A percentile compares a stretch with the other conserved stretches of the same genome.
These are phyloP conservation scores for Lentinula guzmanii DNA, from an alignment of 768 basidiomycete genomes.

Conservation along the genomic window DNA sequence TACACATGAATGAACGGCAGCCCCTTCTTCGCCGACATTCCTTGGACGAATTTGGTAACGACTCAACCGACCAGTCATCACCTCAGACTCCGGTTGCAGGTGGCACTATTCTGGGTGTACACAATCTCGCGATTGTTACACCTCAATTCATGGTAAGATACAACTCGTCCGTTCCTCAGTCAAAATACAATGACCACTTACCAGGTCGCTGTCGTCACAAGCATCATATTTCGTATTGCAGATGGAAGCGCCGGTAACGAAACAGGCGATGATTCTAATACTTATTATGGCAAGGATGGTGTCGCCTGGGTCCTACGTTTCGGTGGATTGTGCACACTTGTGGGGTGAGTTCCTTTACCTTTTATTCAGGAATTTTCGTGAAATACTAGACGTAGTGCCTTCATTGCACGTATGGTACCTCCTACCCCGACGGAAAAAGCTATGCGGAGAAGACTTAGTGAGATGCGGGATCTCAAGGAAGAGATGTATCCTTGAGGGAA, in stretches of 20 bases:
- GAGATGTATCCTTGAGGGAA: conserved; percentile 15
- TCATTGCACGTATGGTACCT: conserved; percentile 75
- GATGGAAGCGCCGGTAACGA: conserved; percentile 49
- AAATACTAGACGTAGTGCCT: conserved; percentile 51
- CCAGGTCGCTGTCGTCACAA: conserved; percentile 82
- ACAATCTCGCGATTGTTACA: conserved; percentile 92
- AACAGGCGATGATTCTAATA: conserved; percentile 36
- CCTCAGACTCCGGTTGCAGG: conserved; percentile 56
- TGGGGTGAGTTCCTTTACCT: conserved; percentile 19
- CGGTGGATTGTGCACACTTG: conserved; percentile 80
- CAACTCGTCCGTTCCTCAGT: neutral
- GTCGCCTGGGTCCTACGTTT: conserved; percentile 77
- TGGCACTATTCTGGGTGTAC: conserved; percentile 90
- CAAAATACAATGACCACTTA: neutral
- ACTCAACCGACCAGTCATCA: conserved; percentile 28
- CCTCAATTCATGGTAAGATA: conserved; percentile 85
- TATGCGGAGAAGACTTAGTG: conserved; percentile 74
- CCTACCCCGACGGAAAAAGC: conserved; percentile 89
- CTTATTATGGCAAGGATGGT: conserved; percentile 79
- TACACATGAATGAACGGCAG: conserved; percentile 35
- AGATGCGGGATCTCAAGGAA: conserved; percentile 71
- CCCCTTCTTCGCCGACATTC: conserved; percentile 61
- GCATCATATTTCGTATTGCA: conserved; percentile 76
- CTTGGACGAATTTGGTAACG: conserved; percentile 34
- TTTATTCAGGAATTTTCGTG: neutral